Evolutionary conservation across 2,329 filamentous ascomycete species (phyloP), one percentile per base, ranked within the genome.

Genomic region (Diaporthe citri): DNA sequence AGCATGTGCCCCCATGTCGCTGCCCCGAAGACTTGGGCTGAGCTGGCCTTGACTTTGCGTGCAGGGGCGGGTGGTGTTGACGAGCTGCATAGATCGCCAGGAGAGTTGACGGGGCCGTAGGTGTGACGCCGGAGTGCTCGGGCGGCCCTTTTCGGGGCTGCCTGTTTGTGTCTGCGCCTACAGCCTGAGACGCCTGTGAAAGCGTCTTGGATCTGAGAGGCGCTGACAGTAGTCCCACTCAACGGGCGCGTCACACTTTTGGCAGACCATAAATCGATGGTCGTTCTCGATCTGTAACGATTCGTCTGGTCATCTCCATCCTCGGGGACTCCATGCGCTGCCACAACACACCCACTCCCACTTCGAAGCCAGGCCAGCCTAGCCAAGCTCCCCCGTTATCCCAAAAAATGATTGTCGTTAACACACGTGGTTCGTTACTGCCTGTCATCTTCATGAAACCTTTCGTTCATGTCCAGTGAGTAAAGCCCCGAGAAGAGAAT

Each of bases 401-500:
- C 36, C 17, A 25, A 62, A 69, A 73, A 72, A 74, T 72, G 72
- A 71, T 56, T 75, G 73, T 75, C 75, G 75, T 76, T 78, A 78
- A 78, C 51, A 78, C 75, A 79, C 72, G 66, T 76, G 77, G 72
- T 76, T 78, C 78, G 77, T 79, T 79, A 77, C 78, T 79, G 78
- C 75, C 64, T 76, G 66, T 71, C 73, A 75, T 74, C 75, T 71
- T 74, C 75, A 76, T 77, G 77, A 77, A 77, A 64, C 72, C 69
- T 76, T 72, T 72, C 76, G 76, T 74, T 73, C 77, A 77, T 76
- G 78, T 77, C 48, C 72, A 74, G 72, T 74, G 34, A 74, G 71
- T 66, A 67, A 43, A 62, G 34, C 12, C 51, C 74, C 57, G 34
- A 72, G 60, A 74, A 74, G 52, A 74, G 69, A 75, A 73, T 46